phyloP scores from a whole-genome alignment of 106 monocot species.

The Dendrobium huoshanense region DNA sequence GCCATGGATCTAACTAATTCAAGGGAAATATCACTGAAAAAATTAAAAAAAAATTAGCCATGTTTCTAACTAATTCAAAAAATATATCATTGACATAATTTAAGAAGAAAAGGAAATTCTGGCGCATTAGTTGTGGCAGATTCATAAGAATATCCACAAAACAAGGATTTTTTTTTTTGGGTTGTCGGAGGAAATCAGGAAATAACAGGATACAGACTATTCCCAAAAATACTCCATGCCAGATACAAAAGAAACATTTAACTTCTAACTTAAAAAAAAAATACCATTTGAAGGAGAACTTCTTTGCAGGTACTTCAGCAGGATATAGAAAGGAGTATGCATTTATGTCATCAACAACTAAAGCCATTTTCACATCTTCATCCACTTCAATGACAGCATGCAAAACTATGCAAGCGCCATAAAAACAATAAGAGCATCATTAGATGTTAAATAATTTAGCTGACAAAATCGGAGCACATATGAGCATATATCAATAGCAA shows the following conservation, averaged over 20 bases:
- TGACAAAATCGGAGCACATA: no score
- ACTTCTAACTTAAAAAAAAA: neutral
- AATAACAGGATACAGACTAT: neutral
- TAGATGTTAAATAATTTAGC: neutral
- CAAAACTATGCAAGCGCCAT: constrained; percentile 19
- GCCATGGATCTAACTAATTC: no score
- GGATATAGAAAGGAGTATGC: constrained; percentile 85
- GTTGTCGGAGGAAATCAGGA: neutral
- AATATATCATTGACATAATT: neutral
- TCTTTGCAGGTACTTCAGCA: constrained; percentile 56
- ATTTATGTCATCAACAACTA: constrained; percentile 80
- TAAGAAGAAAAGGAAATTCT: neutral
- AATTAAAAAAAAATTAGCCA: no score
- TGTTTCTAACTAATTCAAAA: neutral
- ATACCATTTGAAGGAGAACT: constrained; percentile 81
- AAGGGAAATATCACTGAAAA: no score
- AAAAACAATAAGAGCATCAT: constrained; percentile 1
- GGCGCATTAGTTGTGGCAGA: neutral
- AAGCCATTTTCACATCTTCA: constrained; percentile 64
- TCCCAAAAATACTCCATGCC: neutral
- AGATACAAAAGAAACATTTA: neutral
- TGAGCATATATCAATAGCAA: neutral
- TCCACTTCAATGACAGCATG: constrained; percentile 46
- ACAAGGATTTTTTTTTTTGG: neutral
- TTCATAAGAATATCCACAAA: neutral